Base-by-base conservation (phyloP, 2,329 filamentous ascomycete species). In the Annulohypoxylon truncatum region DNA sequence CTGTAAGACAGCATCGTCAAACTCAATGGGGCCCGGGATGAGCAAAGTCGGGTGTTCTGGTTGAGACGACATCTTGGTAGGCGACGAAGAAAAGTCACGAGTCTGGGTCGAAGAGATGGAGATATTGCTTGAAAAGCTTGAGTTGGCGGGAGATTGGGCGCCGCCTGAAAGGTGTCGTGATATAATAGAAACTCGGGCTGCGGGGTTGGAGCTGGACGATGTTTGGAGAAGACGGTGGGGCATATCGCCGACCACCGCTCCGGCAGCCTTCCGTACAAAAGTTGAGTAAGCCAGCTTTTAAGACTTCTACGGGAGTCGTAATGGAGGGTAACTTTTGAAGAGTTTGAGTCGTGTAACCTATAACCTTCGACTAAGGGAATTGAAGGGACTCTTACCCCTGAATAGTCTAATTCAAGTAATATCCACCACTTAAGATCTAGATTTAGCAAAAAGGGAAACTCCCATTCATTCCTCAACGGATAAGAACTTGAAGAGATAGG, bases 1-100 rank as follows among this genome's bases (percentile, higher is more conserved):
- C 80, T 94, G 88, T 55, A 97, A 89, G 66, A 98, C 95, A 50
- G 90, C 94, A 95, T 98, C 95, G 79, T 97, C 95, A 78, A 97
- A 97, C 83, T 98, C 95, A 80, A 98, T 97, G 76, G 96, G 96
- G 70, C 96, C 96, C 52, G 96, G 96, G 77, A 99, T 98, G 82
- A 99, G 89, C 81, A 99, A 85, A 60, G 95, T 90, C 44, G 88
- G 81, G 77, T 90, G 88, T 53, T 83, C 79, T 59, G 87, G 83
- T 74, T 90, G 88, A 64, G 83, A 84, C 72, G 87, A 89, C 88
- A 90, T 90, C 57, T 76, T 83, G 77, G 71, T 48, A 50, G 72
- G 69, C 20, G 73, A 71, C 8, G 74, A 72, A 2, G 77, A 77
- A 35, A 78, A 67, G 33, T 60, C 73, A 69, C 78, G 76, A 9